Base-by-base conservation (phyloP, 805 yeast species). In the Candida corydali region DNA sequence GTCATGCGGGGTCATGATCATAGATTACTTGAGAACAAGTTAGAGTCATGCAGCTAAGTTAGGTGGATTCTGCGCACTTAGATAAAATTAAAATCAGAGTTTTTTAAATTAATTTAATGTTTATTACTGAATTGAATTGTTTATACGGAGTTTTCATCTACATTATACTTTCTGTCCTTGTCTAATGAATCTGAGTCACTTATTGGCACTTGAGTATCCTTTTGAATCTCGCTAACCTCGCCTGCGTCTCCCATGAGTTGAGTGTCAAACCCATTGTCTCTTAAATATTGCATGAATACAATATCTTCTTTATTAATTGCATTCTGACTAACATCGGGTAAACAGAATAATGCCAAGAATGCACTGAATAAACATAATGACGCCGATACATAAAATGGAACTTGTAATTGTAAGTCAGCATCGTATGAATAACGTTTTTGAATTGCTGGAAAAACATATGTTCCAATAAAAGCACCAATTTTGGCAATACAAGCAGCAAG, bases 401-500 rank as follows among this genome's bases (percentile, higher is more conserved):
- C 82, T 58, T 77, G 78, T 52, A 77, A 69, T 45, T 91, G 93
- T 39, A 59, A 50, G 42, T 69, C 63, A 8, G 70, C 56, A 16
- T 42, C 17, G 17, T 34, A 55, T 30, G 75, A 72, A 37, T 76
- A 76, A 45, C 76, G 68, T 36, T 59, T 67, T 45, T 81, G 79
- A 52, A 89, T 82, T 33, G 78, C 75, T 29, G 96, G 96, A 76
- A 91, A 91, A 22, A 83, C 82, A 54, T 81, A 87, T 31, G 93
- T 81, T 38, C 96, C 96, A 20, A 81, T 84, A 55, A 89, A 88
- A 1, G 96, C 97, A 55, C 97, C 97, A 41, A 86, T 68, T 60
- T 89, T 89, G 53, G 96, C 97, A 37, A 80, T 50, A 17, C 96
- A 96, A 39, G 97, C 96, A 29, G 94, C 91, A 49, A 87, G 70